Conservation (phyloP, 1,284 basidiomycete species). For the Heterobasidion irregulare region DNA sequence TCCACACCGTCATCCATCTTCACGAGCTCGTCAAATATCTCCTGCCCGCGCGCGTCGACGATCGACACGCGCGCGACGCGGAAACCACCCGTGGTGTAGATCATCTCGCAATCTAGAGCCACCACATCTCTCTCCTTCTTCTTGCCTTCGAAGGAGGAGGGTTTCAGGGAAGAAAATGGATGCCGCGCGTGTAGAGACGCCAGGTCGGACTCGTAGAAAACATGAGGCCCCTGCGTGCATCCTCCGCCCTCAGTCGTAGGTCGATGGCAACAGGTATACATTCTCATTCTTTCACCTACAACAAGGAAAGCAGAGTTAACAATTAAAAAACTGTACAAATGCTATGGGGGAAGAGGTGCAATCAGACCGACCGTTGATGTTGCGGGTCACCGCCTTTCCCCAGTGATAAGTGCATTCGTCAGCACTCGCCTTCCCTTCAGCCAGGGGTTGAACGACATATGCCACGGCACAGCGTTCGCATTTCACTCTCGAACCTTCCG, state of each 20-base stretch:
- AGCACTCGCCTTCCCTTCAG: slow-evolving; percentile 41
- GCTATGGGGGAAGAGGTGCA: background rate
- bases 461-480: slow-evolving; percentile 75
- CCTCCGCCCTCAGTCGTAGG: slow-evolving; percentile 48
- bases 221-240: slow-evolving; percentile 63
- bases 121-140: slow-evolving; percentile 49
- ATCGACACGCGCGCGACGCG: slow-evolving; percentile 83
- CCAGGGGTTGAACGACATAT: slow-evolving; percentile 31
- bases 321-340: slow-evolving; percentile 1
- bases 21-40: slow-evolving; percentile 79
- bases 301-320: background rate
- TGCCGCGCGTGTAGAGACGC: slow-evolving; percentile 66
- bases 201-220: slow-evolving; percentile 72
- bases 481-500: slow-evolving; percentile 55
- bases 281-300: slow-evolving; percentile 55
- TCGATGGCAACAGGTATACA: slow-evolving; percentile 64
- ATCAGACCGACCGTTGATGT: slow-evolving; percentile 45
- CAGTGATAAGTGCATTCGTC: slow-evolving; percentile 77
- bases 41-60: slow-evolving; percentile 64
- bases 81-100: slow-evolving; percentile 85
- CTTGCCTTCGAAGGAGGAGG: slow-evolving; percentile 9
- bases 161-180: slow-evolving; percentile 46
- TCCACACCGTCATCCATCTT: slow-evolving; percentile 71
- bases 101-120: slow-evolving; percentile 89
- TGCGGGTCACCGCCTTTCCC: slow-evolving; percentile 58